These are phyloP conservation scores for Phytophthora citricola DNA, from an alignment of 352 stramenopile genomes.

Conservation along the genomic window DNA sequence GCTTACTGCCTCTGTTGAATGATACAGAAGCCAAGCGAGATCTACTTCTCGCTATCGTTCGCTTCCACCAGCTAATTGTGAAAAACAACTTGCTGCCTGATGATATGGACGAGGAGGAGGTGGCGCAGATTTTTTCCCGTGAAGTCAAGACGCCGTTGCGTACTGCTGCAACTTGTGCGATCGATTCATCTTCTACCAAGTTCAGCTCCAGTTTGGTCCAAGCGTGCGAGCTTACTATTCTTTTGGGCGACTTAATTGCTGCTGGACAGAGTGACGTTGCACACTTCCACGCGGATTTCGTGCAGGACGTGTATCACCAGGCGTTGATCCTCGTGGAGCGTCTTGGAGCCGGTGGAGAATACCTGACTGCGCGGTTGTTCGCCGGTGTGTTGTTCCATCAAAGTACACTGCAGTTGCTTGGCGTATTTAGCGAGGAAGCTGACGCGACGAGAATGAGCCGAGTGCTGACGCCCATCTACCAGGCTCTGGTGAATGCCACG, in stretches of 20 bases:
- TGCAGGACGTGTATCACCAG: slow-evolving; percentile 46
- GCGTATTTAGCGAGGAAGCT: slow-evolving; percentile 49
- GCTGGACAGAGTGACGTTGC: slow-evolving; percentile 5
- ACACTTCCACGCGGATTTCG: slow-evolving; percentile 29
- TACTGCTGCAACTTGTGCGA: slow-evolving; percentile 20
- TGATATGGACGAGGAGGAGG: slow-evolving; percentile 65
- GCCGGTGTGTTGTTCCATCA: slow-evolving; percentile 56
- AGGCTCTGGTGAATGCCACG: slow-evolving; percentile 66
- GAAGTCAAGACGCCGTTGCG: slow-evolving; percentile 30
- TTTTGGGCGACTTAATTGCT: slow-evolving; percentile 37
- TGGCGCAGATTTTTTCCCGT: slow-evolving; percentile 32
- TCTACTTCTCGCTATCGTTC: slow-evolving; percentile 38
- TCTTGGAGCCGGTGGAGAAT: slow-evolving; percentile 56
- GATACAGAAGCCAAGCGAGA: slow-evolving; percentile 30
- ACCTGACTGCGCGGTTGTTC: slow-evolving; percentile 57
- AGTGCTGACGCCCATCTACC: slow-evolving; percentile 70
- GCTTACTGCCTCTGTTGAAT: slow-evolving; percentile 20
- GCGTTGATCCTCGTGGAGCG: slow-evolving; percentile 49
- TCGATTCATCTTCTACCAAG: slow-evolving; percentile 17
- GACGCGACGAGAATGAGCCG: slow-evolving; percentile 57
- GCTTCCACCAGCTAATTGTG: slow-evolving; percentile 44
- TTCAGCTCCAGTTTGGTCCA: slow-evolving; percentile 37
- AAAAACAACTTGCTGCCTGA: slow-evolving; percentile 42
- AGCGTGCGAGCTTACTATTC: slow-evolving; percentile 39
- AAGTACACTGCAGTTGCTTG: slow-evolving; percentile 41